Evolutionary conservation across 306 rosid species (phyloP), one percentile per base, ranked within the genome.

Genomic region (Mimosa pudica): DNA sequence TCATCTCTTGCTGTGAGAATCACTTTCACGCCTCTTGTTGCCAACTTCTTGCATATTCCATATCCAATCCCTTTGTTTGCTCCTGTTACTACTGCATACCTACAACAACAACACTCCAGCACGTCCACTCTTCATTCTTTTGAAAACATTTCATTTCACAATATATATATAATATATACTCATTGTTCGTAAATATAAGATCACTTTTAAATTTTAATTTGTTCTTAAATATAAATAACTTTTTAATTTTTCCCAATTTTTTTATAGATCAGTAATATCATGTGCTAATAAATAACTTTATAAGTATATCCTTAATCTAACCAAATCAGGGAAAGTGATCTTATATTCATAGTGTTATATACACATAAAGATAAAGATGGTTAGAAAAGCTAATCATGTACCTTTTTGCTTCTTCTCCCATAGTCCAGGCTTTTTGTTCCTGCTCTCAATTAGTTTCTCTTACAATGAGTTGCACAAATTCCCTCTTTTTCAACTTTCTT

Each of bases 31-130:
- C 89, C 85, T n/a, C 62, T 81, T 70, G 85, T 77, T 10, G 89
- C 87, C 47, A 86, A 71, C 44, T 82, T 81, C 74, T 81, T 81
- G 11, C 82, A 82, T 54, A 79, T 83, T 20, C 76, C 87, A 20
- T 77, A 78, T 36, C 89, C 89, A 47, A 86, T 32, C 71, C 89
- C 89, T 68, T 86, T 86, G 55, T 86, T 86, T 33, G 85, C 70
- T 41, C 89, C 89, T 42, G 85, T 86, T n/a, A 86, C 89, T 10
- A 86, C 87, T 17, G 89, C 89, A 83, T 78, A 86, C 77, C 89
- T 86, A 76, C 33, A 61, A 30, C 33, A 61, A 30, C 38, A 60
- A 3, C 1, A 20, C 33, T 58, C 3, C 1, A 20, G n/a, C 6
- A 7, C 3, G 18, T 13, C 5, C 8, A 52, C 2, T 5, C 24